phyloP scores from a whole-genome alignment of 225 moss, liverwort and hornwort genomes.

The Pseudisothecium myosuroides region DNA sequence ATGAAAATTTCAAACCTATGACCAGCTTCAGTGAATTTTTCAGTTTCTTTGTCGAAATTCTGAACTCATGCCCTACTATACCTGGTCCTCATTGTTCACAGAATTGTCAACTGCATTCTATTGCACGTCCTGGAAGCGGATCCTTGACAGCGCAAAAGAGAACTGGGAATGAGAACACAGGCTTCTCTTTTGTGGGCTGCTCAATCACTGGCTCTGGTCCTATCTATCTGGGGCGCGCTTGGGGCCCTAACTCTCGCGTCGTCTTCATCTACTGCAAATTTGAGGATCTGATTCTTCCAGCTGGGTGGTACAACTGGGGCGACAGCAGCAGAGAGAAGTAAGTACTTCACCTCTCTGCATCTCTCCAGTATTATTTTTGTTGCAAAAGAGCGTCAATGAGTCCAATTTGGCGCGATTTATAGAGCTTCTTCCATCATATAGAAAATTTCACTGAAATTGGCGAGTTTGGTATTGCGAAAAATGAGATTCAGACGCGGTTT shows the following conservation, averaged over 20 bases:
- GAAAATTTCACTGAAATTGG: not conserved
- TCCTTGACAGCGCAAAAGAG: conserved; percentile 71
- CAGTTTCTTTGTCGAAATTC: not conserved
- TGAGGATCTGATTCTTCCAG: not conserved
- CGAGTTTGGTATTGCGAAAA: not conserved
- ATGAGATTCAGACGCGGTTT: not conserved
- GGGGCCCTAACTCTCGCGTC: conserved; percentile 49
- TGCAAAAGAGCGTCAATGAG: not conserved
- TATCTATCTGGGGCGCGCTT: conserved; percentile 46
- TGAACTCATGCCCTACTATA: not conserved
- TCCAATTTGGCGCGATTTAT: not conserved
- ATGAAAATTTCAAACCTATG: not conserved
- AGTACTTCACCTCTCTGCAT: not conserved
- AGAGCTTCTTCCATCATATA: not conserved
- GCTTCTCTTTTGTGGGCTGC: conserved; percentile 50
- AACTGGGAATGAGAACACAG: conserved; percentile 18
- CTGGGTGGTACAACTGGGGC: conserved; percentile 36
- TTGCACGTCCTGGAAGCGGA: conserved; percentile 25
- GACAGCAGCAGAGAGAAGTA: conserved; percentile 26
- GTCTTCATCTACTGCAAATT: conserved; percentile 39
- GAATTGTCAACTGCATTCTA: conserved; percentile 38
- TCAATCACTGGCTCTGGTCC: conserved; percentile 36
- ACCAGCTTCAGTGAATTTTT: not conserved
- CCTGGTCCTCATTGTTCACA: not conserved
- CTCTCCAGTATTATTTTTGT: not conserved